Evolutionary conservation across 192 early-diverging fungal species (phyloP).

Genomic region (Backusella parvicylindrica): DNA sequence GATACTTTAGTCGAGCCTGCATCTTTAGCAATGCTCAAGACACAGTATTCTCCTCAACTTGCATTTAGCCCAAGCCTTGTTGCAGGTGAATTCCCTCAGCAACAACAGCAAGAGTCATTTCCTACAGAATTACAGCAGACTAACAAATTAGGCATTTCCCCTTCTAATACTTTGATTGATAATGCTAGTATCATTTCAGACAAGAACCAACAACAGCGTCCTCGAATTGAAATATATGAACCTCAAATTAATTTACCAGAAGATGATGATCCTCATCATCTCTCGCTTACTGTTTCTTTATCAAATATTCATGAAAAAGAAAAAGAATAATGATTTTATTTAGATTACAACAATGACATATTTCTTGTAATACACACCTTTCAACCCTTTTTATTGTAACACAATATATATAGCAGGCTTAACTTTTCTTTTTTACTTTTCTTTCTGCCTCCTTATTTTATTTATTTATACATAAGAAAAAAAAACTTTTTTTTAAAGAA

Average conservation of each 20-base stretch:
- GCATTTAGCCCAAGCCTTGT: conserved; percentile 16
- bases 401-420: not conserved
- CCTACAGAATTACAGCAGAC: not conserved
- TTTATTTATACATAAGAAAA: not conserved
- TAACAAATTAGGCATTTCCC: not conserved
- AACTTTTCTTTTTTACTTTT: not conserved
- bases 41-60: conserved; percentile 17
- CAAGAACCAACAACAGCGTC: not conserved
- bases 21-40: not conserved
- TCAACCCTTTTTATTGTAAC: not conserved
- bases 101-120: not conserved
- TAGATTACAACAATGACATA: not conserved
- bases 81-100: conserved; percentile 6
- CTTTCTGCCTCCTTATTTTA: not conserved
- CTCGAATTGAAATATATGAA: conserved; percentile 3
- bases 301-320: not conserved
- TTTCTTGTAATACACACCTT: not conserved
- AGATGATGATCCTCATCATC: not conserved
- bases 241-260: conserved; percentile 7
- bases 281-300: not conserved
- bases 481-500: not conserved
- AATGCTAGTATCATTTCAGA: not conserved
- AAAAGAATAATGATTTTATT: not conserved
- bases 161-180: conserved; percentile 1
- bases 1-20: conserved; percentile 13